A percentile compares a stretch with the other conserved stretches of the same genome.
These are phyloP conservation scores for Calonectria ilicicola DNA, from an alignment of 2,329 filamentous ascomycete genomes.

Conservation along the genomic window DNA sequence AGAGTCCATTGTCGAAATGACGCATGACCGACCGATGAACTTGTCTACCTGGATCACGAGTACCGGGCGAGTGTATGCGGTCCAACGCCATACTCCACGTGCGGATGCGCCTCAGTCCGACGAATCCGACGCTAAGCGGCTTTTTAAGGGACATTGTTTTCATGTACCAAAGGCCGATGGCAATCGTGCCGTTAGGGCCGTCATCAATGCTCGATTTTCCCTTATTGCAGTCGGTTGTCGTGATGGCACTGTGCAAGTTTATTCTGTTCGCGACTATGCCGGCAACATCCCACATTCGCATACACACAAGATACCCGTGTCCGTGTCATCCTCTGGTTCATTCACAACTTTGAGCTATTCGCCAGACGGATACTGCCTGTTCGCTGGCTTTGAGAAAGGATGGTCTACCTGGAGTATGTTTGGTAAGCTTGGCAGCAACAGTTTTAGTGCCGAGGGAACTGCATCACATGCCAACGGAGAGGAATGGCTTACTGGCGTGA, in stretches of 20 bases:
- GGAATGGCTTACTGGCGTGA: conserved; percentile 84
- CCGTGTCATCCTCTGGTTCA: conserved; percentile 73
- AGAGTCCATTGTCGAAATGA: conserved; percentile 82
- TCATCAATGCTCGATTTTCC: conserved; percentile 95
- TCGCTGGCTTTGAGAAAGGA: conserved; percentile 90
- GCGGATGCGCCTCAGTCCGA: conserved; percentile 55
- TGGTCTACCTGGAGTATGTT: conserved; percentile 99
- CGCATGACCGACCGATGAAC: conserved; percentile 96
- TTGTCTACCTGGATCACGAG: conserved; percentile 91
- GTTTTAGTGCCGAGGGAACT: conserved; percentile 77
- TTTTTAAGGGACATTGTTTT: conserved; percentile 94
- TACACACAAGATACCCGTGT: conserved; percentile 76
- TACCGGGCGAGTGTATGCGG: conserved; percentile 90
- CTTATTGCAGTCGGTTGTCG: conserved; percentile 87
- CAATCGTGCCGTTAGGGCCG: conserved; percentile 76
- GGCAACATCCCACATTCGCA: conserved; percentile 94
- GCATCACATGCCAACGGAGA: conserved; percentile 79
- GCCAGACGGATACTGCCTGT: conserved; percentile 95
- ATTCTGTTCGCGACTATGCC: conserved; percentile 91
- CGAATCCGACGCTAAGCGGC: conserved; percentile 67
- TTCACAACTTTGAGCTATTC: conserved; percentile 87
- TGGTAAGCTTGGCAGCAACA: conserved; percentile 87
- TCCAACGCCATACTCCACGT: conserved; percentile 74
- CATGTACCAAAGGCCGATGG: conserved; percentile 74
- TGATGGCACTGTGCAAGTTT: conserved; percentile 86